Conservation (phyloP, 1,284 basidiomycete species). For the Tilletia horrida region DNA sequence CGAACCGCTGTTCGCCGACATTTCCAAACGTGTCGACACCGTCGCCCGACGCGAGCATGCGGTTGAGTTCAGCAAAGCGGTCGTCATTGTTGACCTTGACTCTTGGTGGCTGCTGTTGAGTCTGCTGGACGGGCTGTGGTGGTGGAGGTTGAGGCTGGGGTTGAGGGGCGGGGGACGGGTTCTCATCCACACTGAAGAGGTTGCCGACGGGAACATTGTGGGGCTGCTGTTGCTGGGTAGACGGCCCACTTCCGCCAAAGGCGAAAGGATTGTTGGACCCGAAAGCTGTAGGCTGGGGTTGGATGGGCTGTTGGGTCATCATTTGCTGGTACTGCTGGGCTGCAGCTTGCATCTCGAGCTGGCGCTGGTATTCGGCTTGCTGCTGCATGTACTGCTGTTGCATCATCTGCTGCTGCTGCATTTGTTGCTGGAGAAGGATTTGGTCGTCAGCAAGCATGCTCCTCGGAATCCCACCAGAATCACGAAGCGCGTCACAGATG, state of each 20-base stretch:
- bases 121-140: slow-evolving; percentile 24
- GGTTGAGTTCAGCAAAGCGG: slow-evolving; percentile 46
- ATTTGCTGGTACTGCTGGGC: slow-evolving; percentile 56
- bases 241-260: slow-evolving; percentile 26
- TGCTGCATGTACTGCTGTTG: slow-evolving; percentile 71
- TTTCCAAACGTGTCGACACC: slow-evolving; percentile 54
- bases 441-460: not conserved
- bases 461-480: too few species aligned
- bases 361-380: slow-evolving; percentile 54
- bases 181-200: slow-evolving; percentile 29
- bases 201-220: slow-evolving; percentile 46
- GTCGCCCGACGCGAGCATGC: slow-evolving; percentile 49
- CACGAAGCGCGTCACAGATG: not conserved
- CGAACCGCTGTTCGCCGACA: slow-evolving; percentile 46
- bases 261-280: slow-evolving; percentile 96
- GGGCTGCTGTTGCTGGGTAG: slow-evolving; percentile 33
- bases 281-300: slow-evolving; percentile 63
- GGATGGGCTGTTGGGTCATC: slow-evolving; percentile 55
- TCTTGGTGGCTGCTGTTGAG: slow-evolving; percentile 28
- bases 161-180: slow-evolving; percentile 21
- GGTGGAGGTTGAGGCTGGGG: slow-evolving; percentile 20
- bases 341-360: slow-evolving; percentile 55
- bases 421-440: not conserved
- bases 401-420: slow-evolving; percentile 57
- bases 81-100: slow-evolving; percentile 34